Evolutionary conservation across 257 asterid species (phyloP), one percentile per base, ranked within the genome.

Genomic region (Thymus mandschuricus): DNA sequence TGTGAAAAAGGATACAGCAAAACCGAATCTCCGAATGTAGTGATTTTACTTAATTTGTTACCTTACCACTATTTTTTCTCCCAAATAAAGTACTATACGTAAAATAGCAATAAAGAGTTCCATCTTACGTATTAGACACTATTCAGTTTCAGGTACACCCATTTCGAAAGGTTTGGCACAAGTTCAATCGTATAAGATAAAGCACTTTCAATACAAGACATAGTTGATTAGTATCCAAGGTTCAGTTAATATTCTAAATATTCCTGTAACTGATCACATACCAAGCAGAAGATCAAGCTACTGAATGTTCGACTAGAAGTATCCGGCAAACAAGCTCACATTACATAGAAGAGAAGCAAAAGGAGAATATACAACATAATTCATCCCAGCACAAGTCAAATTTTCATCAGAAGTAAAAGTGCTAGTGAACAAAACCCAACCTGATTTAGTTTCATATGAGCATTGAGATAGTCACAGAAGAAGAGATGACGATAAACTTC

Each of bases 361-460:
- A 27, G 21, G 21, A 21, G 21, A 52, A 52, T 52, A n/a, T 10
- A 27, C 38, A 56, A 56, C 4, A 10, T 30, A 10, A 29, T 5
- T 55, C 60, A 55, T 55, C 38, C n/a, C 3, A 55, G 44, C 64
- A 58, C 59, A 43, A n/a, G 13, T 46, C 49, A n/a, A 44, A 70
- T 43, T 46, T n/a, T 8, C 31, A 40, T 40, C n/a, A 3, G 49
- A 56, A 66, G 3, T 13, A n/a, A 50, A 10, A 5, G 21, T 21
- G 33, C 28, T 9, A 38, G 2, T 15, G 50, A 56, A 51, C 29
- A 7, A 10, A 28, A 13, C 10, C 1, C 12, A 68, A 11, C 74
- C 65, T 46, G 58, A 8, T 57, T 40, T 35, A 35, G 34, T 52
- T 64, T 46, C 29, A 66, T 28, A 73, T 27, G 60, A 35, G 56